Evolutionary conservation across 2,329 filamentous ascomycete species (phyloP).

Genomic region (Thielaviopsis musarum): DNA sequence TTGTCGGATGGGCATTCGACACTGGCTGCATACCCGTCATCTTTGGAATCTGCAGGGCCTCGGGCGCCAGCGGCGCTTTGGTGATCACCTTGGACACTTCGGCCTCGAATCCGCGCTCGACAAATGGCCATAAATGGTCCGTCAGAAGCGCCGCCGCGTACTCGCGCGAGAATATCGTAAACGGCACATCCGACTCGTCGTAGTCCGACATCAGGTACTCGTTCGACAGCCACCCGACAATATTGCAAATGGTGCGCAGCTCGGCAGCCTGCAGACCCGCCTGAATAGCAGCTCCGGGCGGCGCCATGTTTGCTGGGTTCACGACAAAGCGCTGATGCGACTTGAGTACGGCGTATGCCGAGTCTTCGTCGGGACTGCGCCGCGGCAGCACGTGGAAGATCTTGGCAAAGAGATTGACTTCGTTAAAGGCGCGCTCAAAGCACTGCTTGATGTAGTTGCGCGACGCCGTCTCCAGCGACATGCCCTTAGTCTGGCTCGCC

Average conservation of each 20-base stretch:
- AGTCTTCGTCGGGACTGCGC: slow-evolving; percentile 31
- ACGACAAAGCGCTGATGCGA: slow-evolving; percentile 32
- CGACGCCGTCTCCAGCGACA: slow-evolving; percentile 35
- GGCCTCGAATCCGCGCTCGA: slow-evolving; percentile 35
- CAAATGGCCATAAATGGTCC: slow-evolving; percentile 40
- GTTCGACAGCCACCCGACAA: slow-evolving; percentile 40
- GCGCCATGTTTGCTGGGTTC: slow-evolving; percentile 36
- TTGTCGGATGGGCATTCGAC: slow-evolving; percentile 40
- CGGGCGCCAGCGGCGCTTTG: slow-evolving; percentile 28
- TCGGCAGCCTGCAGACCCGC: slow-evolving; percentile 29
- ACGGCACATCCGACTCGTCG: slow-evolving; percentile 39
- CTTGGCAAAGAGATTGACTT: slow-evolving; percentile 34
- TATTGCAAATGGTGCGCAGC: slow-evolving; percentile 33
- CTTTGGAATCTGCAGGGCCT: slow-evolving; percentile 33
- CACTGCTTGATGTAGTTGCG: slow-evolving; percentile 43
- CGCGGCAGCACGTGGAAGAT: slow-evolving; percentile 39
- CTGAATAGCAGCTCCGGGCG: slow-evolving; percentile 33
- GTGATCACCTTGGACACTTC: slow-evolving; percentile 39
- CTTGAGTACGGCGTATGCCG: slow-evolving; percentile 34
- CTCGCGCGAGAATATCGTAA: slow-evolving; percentile 36
- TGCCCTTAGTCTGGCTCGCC: slow-evolving; percentile 29
- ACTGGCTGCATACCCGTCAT: slow-evolving; percentile 31
- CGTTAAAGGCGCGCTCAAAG: slow-evolving; percentile 40
- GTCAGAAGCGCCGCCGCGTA: slow-evolving; percentile 38
- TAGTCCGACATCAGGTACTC: slow-evolving; percentile 39